Evolutionary conservation across 495 filamentous ascomycete genomes (phyloP).

Genomic region (Apodospora peruviana): DNA sequence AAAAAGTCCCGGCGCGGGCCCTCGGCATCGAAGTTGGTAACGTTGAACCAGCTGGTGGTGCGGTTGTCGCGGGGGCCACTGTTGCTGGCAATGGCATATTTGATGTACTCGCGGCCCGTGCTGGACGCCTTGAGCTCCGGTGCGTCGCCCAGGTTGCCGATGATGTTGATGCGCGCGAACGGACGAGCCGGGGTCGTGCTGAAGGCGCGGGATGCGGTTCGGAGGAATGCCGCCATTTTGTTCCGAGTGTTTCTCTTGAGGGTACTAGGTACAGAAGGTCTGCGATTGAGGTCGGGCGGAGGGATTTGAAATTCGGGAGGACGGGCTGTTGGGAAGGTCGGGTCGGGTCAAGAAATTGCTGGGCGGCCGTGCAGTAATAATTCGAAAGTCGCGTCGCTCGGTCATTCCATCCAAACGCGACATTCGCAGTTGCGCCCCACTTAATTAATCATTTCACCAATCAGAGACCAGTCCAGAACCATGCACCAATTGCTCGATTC

Average conservation of each 20-base stretch:
- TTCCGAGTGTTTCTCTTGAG: background rate
- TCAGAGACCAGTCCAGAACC: too few species aligned
- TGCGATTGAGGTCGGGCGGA: too few species aligned
- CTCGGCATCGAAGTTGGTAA: conserved; percentile 57
- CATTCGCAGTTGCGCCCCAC: too few species aligned
- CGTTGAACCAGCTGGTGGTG: conserved; percentile 70
- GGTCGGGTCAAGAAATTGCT: too few species aligned
- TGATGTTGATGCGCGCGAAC: conserved; percentile 60
- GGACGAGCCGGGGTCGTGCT: conserved; percentile 51
- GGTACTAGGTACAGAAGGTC: too few species aligned
- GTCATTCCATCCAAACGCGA: too few species aligned
- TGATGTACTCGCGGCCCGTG: conserved; percentile 61
- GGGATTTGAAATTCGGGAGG: too few species aligned
- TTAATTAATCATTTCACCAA: too few species aligned
- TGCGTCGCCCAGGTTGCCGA: conserved; percentile 65
- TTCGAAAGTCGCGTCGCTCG: too few species aligned
- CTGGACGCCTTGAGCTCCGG: conserved; percentile 65
- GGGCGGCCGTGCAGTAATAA: too few species aligned
- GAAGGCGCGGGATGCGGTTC: conserved; percentile 40
- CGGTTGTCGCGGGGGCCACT: conserved; percentile 54
- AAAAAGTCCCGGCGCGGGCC: conserved; percentile 61
- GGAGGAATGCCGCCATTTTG: conserved; percentile 39
- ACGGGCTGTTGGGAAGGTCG: too few species aligned
- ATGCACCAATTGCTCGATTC: too few species aligned
- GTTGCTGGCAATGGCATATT: conserved; percentile 59